phyloP scores from a whole-genome alignment of 78 protist genomes.

The Goniomonas avonlea region DNA sequence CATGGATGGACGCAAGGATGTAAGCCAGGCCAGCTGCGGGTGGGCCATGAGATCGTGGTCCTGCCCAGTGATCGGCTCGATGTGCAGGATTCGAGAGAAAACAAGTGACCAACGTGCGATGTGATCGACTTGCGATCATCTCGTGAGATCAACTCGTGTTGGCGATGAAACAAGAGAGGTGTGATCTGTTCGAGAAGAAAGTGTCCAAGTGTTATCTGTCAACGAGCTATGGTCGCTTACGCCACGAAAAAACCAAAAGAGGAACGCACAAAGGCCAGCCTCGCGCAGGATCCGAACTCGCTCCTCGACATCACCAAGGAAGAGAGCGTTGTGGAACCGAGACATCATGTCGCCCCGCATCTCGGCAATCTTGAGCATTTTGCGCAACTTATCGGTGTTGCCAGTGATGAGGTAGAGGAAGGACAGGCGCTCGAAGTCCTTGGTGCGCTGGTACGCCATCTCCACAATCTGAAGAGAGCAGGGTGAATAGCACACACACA shows the following conservation, averaged over 20 bases:
- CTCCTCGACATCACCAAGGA: conserved; percentile 79
- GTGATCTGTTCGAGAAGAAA: neutral
- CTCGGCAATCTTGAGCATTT: conserved; percentile 71
- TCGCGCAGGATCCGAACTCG: conserved; percentile 60
- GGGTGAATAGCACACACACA: neutral
- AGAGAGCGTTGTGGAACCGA: conserved; percentile 37
- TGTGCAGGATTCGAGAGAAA: neutral
- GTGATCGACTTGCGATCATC: conserved; percentile 35
- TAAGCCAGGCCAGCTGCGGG: conserved; percentile 65
- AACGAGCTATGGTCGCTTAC: neutral
- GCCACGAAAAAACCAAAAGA: neutral
- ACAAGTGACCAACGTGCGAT: neutral
- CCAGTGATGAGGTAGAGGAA: conserved; percentile 93
- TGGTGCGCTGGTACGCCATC: conserved; percentile 74
- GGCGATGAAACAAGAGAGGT: too few relatives aligned
- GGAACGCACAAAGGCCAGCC: conserved; percentile 3
- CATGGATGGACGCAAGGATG: conserved; percentile 68
- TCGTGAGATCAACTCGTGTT: neutral
- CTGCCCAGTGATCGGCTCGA: neutral
- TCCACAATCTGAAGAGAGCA: conserved; percentile 87
- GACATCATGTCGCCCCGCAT: conserved; percentile 55
- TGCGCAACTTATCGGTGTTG: conserved; percentile 70
- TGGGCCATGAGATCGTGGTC: neutral
- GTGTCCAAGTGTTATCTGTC: neutral
- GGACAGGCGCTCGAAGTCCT: conserved; percentile 71